Conservation (phyloP, 2,329 filamentous ascomycete genomes). For the Ascochyta lentis region DNA sequence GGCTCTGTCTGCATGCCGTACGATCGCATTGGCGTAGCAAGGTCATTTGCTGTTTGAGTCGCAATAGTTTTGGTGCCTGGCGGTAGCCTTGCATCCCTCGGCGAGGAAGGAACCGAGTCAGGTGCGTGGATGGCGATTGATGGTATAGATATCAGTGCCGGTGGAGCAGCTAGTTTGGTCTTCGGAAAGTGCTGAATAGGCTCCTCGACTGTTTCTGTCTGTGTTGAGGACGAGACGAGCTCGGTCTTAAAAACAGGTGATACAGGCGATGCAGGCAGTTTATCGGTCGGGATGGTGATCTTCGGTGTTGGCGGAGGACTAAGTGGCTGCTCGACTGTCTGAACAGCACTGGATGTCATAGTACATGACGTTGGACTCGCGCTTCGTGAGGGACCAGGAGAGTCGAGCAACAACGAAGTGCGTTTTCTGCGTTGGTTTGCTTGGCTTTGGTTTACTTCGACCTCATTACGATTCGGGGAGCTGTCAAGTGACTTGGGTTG, state of each 20-base stretch:
- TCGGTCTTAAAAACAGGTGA: slow-evolving; percentile 44
- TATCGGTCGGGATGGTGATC: slow-evolving; percentile 32
- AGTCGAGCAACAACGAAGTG: slow-evolving; percentile 53
- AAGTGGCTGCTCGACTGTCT: slow-evolving; percentile 67
- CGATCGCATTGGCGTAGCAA: slow-evolving; percentile 57
- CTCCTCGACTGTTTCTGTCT: slow-evolving; percentile 57
- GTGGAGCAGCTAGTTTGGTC: slow-evolving; percentile 36
- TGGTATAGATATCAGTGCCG: slow-evolving; percentile 66
- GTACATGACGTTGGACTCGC: slow-evolving; percentile 24
- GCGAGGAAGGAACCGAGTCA: slow-evolving; percentile 77
- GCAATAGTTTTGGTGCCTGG: slow-evolving; percentile 80
- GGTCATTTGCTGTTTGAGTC: slow-evolving; percentile 73
- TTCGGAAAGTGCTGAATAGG: slow-evolving; percentile 37
- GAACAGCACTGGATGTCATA: slow-evolving; percentile 71
- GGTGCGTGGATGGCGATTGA: slow-evolving; percentile 93
- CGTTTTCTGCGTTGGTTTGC: slow-evolving; percentile 78
- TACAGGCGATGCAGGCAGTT: slow-evolving; percentile 51
- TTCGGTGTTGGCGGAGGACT: slow-evolving; percentile 72
- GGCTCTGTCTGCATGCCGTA: slow-evolving; percentile 84
- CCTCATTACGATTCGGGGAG: slow-evolving; percentile 48
- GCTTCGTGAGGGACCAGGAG: slow-evolving; percentile 20
- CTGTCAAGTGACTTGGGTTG: slow-evolving; percentile 34
- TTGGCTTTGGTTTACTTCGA: slow-evolving; percentile 74
- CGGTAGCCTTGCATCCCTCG: slow-evolving; percentile 77
- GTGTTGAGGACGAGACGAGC: slow-evolving; percentile 66